A percentile compares a stretch with the other conserved stretches of the same genome.
These are phyloP conservation scores for Penicillium pulvis DNA, from an alignment of 495 filamentous ascomycete species.

Conservation along the genomic window DNA sequence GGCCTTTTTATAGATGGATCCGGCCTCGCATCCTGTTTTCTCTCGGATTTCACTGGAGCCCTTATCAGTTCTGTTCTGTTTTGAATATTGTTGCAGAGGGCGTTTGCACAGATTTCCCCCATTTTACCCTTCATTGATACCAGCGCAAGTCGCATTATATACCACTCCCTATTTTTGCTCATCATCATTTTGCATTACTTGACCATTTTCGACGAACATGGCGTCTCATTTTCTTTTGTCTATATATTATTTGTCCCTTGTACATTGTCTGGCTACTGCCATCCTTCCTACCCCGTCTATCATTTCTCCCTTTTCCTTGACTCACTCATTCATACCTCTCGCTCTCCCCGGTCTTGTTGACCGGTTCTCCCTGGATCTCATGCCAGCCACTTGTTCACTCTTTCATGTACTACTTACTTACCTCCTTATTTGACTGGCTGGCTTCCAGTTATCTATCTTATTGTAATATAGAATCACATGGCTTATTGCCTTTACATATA, in stretches of 20 bases:
- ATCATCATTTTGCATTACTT: slow-evolving; percentile 22
- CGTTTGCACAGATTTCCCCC: slow-evolving; percentile 32
- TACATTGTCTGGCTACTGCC: slow-evolving; percentile 29
- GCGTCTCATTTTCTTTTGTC: slow-evolving; percentile 36
- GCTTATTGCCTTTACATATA: slow-evolving; percentile 18
- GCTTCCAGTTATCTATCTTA: slow-evolving; percentile 28
- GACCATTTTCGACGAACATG: slow-evolving; percentile 25
- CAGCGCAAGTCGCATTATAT: slow-evolving; percentile 41
- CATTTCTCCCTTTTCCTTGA: slow-evolving; percentile 12
- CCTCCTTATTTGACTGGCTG: slow-evolving; percentile 24
- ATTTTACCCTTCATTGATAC: slow-evolving; percentile 32
- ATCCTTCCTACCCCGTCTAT: slow-evolving; percentile 12
- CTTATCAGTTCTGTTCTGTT: slow-evolving; percentile 14
- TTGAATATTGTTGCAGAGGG: slow-evolving; percentile 21
- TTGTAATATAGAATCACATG: slow-evolving; percentile 46
- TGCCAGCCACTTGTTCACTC: slow-evolving; percentile 13
- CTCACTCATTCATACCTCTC: neutral
- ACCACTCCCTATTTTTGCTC: slow-evolving; percentile 29
- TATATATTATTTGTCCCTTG: slow-evolving; percentile 27
- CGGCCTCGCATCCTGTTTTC: slow-evolving; percentile 41
- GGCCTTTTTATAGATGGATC: slow-evolving; percentile 45
- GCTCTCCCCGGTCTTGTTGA: neutral
- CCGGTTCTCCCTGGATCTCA: neutral
- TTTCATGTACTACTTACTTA: slow-evolving; percentile 28
- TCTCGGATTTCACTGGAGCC: slow-evolving; percentile 23